Evolutionary conservation across 2,329 filamentous ascomycete genomes (phyloP).

Genomic region (Pseudogymnoascus sp.): DNA sequence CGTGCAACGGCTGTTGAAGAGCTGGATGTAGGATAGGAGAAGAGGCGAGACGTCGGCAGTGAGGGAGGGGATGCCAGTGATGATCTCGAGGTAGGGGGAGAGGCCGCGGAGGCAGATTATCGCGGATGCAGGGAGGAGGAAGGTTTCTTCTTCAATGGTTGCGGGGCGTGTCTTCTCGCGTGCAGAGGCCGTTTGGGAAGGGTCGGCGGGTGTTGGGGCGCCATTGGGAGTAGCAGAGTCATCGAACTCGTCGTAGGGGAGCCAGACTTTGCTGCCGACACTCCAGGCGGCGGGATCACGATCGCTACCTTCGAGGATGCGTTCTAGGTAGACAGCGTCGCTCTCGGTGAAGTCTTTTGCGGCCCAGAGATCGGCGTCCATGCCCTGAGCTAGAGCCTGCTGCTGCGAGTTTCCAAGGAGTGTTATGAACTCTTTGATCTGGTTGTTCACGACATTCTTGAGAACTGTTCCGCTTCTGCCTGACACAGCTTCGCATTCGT

Average conservation of each 20-base stretch:
- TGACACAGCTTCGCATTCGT: slow-evolving; percentile 79
- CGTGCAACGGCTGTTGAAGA: slow-evolving; percentile 94
- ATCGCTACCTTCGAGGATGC: slow-evolving; percentile 62
- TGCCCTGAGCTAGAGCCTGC: slow-evolving; percentile 64
- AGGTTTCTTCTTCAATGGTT: slow-evolving; percentile 74
- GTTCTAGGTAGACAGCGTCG: slow-evolving; percentile 51
- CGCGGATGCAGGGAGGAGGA: slow-evolving; percentile 77
- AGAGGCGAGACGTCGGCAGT: slow-evolving; percentile 71
- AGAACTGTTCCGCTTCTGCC: slow-evolving; percentile 67
- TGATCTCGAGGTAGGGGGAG: slow-evolving; percentile 72
- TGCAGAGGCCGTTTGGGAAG: slow-evolving; percentile 17
- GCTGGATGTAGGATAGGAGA: slow-evolving; percentile 76
- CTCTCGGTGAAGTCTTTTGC: slow-evolving; percentile 64
- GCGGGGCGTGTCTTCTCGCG: slow-evolving; percentile 65
- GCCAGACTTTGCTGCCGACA: slow-evolving; percentile 51
- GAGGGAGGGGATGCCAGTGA: slow-evolving; percentile 81
- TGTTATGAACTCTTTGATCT: slow-evolving; percentile 74
- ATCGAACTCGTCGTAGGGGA: slow-evolving; percentile 31
- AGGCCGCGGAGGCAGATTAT: slow-evolving; percentile 74
- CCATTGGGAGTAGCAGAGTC: slow-evolving; percentile 32
- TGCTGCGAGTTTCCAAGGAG: slow-evolving; percentile 63
- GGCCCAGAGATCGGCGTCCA: slow-evolving; percentile 76
- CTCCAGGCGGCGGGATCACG: slow-evolving; percentile 61
- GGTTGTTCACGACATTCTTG: slow-evolving; percentile 71
- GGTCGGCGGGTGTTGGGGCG: slow-evolving; percentile 15